Base-by-base conservation (phyloP, 495 filamentous ascomycete genomes). In the Cercophora sp. region DNA sequence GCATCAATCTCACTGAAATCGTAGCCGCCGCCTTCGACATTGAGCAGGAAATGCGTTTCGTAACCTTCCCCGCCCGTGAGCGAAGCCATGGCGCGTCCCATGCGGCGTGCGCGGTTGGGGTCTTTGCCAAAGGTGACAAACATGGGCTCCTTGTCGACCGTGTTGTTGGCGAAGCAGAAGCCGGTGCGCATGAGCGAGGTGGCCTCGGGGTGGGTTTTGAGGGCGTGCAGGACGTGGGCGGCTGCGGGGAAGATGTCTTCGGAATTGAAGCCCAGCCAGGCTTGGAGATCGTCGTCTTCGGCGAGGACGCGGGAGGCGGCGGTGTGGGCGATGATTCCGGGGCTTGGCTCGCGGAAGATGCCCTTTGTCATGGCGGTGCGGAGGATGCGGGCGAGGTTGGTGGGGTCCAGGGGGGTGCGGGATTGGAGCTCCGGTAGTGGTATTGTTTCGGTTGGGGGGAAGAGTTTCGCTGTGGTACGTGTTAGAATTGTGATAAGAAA, bases 311-410 rank as follows among this genome's bases (percentile, higher is more conserved):
- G 69, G 0, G 73, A 77, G 0, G 68, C 68, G 10, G 75, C 71
- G 22, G 79, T 81, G 61, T 84, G 82, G 4, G 69, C 72, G 41
- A 85, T 72, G 5, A 73, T 50, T 2, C 73, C 75, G 0, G 73
- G 74, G 15, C 49, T 48, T 3, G 76, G 72, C 47, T 84, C 80
- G 15, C 65, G 58, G 70, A 85, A 85, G 50, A 84, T 75, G 13
- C 68, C 69, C 49, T 79, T 75, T 43, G 73, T 78, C 63, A 83
- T 82, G 34, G 73, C 78, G 48, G 79, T 68, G 4, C 79, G 79
- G n/a, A 83, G 59, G 22, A 81, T 51, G 20, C 80, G 74, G 26
- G 72, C 67, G 13, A 82, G 63, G 52, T 78, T 74, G 52, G 65
- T 61, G 24, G 70, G 58, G 44, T 75, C 68, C 9, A 80, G 56